Evolutionary conservation across 345 rosid genomes (phyloP).

Genomic region (Rhodamnia rubescens): DNA sequence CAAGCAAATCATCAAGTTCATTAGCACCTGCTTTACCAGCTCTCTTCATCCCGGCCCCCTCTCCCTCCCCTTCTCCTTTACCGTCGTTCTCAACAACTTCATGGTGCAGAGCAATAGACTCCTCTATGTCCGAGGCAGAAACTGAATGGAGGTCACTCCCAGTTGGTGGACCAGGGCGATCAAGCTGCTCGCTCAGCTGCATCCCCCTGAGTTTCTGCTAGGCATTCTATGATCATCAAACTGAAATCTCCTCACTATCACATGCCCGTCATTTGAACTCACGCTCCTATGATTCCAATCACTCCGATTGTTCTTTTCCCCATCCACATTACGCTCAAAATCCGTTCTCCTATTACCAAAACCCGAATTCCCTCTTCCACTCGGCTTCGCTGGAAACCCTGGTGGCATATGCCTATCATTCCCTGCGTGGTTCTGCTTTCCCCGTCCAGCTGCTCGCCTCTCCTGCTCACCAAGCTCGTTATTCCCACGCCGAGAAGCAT

Average conservation of each 20-base stretch:
- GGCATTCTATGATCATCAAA: constrained; percentile 21
- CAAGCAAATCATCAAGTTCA: constrained; percentile 41
- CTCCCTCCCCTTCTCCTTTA: background rate
- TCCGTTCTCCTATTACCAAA: constrained; percentile 14
- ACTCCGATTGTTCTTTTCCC: constrained; percentile 13
- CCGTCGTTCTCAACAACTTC: constrained; percentile 9
- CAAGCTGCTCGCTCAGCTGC: constrained; percentile 42
- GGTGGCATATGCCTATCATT: constrained; percentile 25
- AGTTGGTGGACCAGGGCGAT: constrained; percentile 49
- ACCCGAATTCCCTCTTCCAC: constrained; percentile 22
- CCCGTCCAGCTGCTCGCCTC: constrained; percentile 17
- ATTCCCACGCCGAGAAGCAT: constrained; percentile 15
- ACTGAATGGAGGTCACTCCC: constrained; percentile 46
- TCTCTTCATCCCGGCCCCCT: background rate
- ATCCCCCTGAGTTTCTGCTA: constrained; percentile 1
- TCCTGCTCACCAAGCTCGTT: constrained; percentile 14
- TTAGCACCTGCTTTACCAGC: constrained; percentile 2
- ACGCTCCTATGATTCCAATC: constrained; percentile 14
- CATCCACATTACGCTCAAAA: constrained; percentile 16
- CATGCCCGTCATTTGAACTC: constrained; percentile 2
- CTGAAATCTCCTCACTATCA: constrained; percentile 5
- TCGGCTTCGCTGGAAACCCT: constrained; percentile 30
- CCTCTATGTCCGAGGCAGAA: constrained; percentile 35
- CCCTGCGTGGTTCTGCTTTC: constrained; percentile 21
- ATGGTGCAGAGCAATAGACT: constrained; percentile 23